phyloP scores from a whole-genome alignment of 106 monocot species.

The Acanthochlamys bracteata region DNA sequence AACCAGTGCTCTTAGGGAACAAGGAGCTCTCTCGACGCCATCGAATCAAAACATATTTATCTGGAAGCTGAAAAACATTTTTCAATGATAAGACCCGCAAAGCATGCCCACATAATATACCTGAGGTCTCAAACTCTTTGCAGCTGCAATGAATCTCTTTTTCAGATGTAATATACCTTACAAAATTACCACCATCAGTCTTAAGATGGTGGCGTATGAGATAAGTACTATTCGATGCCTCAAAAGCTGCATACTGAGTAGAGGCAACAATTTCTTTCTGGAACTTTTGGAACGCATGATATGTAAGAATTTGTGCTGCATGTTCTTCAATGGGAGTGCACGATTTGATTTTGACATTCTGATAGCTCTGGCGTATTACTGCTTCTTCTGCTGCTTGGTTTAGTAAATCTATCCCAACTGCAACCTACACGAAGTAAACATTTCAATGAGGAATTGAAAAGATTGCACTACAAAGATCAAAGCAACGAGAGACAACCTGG shows the following conservation, averaged over 20 bases:
- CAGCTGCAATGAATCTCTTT: slow-evolving; percentile 62
- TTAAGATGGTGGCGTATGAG: slow-evolving; percentile 48
- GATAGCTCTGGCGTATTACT: slow-evolving; percentile 60
- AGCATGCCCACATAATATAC: slow-evolving; percentile 62
- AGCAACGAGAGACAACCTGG: slow-evolving; percentile 34
- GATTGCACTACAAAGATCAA: neutral
- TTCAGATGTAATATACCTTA: slow-evolving; percentile 31
- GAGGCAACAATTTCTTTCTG: slow-evolving; percentile 67
- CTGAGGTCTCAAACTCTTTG: slow-evolving; percentile 59
- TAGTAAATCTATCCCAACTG: slow-evolving; percentile 44
- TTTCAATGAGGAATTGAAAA: neutral
- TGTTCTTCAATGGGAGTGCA: slow-evolving; percentile 85
- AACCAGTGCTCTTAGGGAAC: slow-evolving; percentile 54
- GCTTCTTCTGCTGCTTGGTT: slow-evolving; percentile 69
- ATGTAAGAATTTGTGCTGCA: slow-evolving; percentile 44
- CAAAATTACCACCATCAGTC: slow-evolving; percentile 34
- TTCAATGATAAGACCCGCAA: slow-evolving; percentile 53
- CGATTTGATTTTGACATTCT: slow-evolving; percentile 47
- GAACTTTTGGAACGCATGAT: slow-evolving; percentile 54
- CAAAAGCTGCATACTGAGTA: slow-evolving; percentile 55
- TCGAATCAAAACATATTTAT: slow-evolving; percentile 49
- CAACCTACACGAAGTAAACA: slow-evolving; percentile 31
- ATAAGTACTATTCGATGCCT: slow-evolving; percentile 31
- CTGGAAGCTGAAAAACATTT: slow-evolving; percentile 63
- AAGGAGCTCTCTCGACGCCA: slow-evolving; percentile 69